Evolutionary conservation across 257 asterid genomes (phyloP).

Genomic region (Nemophila menziesii): DNA sequence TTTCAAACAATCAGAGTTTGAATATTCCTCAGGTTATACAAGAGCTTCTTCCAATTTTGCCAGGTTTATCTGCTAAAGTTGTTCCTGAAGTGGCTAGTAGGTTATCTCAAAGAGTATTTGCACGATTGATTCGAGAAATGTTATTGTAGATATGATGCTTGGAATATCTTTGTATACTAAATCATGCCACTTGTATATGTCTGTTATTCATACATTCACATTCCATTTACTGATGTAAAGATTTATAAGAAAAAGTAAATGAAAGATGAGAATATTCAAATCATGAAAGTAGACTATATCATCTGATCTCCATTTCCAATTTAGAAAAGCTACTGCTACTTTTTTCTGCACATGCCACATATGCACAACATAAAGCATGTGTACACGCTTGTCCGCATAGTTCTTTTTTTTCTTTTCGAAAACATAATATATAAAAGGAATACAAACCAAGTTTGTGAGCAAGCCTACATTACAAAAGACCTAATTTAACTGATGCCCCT

Average conservation of each 20-base stretch:
- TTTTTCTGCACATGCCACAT: too few relatives aligned
- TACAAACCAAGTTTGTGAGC: too few relatives aligned
- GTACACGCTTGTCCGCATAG: too few relatives aligned
- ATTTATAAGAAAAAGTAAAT: background rate
- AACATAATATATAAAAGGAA: too few relatives aligned
- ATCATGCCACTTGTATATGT: background rate
- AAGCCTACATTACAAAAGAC: too few relatives aligned
- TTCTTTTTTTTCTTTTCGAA: too few relatives aligned
- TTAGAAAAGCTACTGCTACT: too few relatives aligned
- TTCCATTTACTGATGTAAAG: slow-evolving; percentile 4
- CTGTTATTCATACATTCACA: background rate
- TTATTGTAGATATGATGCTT: slow-evolving; percentile 24
- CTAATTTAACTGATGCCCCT: too few relatives aligned
- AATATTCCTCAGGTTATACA: slow-evolving; percentile 52
- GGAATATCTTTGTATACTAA: background rate
- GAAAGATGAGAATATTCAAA: slow-evolving; percentile 2
- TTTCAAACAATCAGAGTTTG: slow-evolving; percentile 55
- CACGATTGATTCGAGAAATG: slow-evolving; percentile 62
- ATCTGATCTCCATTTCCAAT: background rate
- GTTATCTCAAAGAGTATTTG: slow-evolving; percentile 65
- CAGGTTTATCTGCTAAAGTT: slow-evolving; percentile 73
- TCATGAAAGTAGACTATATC: background rate
- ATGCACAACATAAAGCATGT: too few relatives aligned
- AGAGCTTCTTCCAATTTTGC: slow-evolving; percentile 87
- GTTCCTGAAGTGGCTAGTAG: slow-evolving; percentile 80